Conservation (phyloP, 768 basidiomycete species). For the Tulasnella sp. region DNA sequence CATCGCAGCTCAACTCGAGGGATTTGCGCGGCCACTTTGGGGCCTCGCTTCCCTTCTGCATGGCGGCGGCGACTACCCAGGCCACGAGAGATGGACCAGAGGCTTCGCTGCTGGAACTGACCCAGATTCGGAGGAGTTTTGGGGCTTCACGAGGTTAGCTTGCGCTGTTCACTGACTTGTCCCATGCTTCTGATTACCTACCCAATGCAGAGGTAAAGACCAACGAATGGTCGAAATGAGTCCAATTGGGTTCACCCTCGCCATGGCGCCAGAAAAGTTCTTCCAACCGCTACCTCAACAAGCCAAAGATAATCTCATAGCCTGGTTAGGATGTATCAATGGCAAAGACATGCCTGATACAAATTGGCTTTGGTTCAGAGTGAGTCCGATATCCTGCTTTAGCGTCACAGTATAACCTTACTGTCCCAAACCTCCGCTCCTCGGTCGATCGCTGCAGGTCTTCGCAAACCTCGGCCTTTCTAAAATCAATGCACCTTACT, state of each 20-base stretch:
- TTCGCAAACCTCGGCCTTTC: slow-evolving; percentile 68
- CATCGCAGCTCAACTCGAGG: slow-evolving; percentile 53
- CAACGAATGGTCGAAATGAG: slow-evolving; percentile 80
- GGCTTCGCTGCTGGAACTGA: slow-evolving; percentile 66
- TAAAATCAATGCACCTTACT: slow-evolving; percentile 50
- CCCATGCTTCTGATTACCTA: background rate
- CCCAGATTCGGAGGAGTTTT: slow-evolving; percentile 58
- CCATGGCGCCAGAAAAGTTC: slow-evolving; percentile 55
- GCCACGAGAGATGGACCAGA: slow-evolving; percentile 52
- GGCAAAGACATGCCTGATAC: slow-evolving; percentile 79
- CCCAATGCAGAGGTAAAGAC: slow-evolving; percentile 45
- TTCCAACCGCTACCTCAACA: slow-evolving; percentile 52
- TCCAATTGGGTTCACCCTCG: slow-evolving; percentile 63
- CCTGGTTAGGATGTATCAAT: slow-evolving; percentile 68
- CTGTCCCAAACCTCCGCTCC: slow-evolving; percentile 1
- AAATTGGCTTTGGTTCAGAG: slow-evolving; percentile 79
- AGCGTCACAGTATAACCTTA: slow-evolving; percentile 5
- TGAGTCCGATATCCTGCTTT: slow-evolving; percentile 29
- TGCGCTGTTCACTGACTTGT: background rate
- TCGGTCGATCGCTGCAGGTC: slow-evolving; percentile 37
- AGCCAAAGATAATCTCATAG: slow-evolving; percentile 50
- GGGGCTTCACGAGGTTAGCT: slow-evolving; percentile 51
- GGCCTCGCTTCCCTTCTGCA: slow-evolving; percentile 58
- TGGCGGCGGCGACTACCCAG: slow-evolving; percentile 54
- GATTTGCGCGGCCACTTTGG: slow-evolving; percentile 72